These are phyloP conservation scores for Termitomyces sp. DNA, from an alignment of 768 basidiomycete species.

Conservation along the genomic window DNA sequence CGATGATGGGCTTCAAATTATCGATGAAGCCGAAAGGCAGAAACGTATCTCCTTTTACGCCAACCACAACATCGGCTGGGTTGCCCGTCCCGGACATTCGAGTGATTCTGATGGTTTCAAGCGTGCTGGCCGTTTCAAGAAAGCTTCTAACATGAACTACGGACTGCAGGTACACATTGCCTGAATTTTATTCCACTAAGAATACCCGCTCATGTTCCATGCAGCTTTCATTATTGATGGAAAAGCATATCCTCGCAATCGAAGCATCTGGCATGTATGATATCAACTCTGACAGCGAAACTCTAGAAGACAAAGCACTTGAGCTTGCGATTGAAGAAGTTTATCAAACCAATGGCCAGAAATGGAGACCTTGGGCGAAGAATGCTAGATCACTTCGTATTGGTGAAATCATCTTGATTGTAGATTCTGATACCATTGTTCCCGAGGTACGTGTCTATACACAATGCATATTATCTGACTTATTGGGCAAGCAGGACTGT, in stretches of 20 bases:
- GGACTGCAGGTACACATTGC: constrained; percentile 40
- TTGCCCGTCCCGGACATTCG: constrained; percentile 74
- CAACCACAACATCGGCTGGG: constrained; percentile 76
- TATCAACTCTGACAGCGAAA: constrained; percentile 33
- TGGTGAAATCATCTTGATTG: constrained; percentile 74
- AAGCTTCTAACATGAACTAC: constrained; percentile 88
- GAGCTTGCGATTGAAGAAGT: constrained; percentile 72
- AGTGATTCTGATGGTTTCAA: constrained; percentile 60
- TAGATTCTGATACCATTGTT: constrained; percentile 78
- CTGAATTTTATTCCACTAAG: too few relatives aligned
- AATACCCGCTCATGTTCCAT: constrained; percentile 13
- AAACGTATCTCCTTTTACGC: constrained; percentile 71
- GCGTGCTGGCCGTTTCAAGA: constrained; percentile 88
- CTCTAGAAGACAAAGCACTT: constrained; percentile 68
- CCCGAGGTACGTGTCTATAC: constrained; percentile 47
- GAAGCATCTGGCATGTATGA: constrained; percentile 34
- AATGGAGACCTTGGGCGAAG: constrained; percentile 71
- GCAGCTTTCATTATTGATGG: constrained; percentile 60
- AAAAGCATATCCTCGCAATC: constrained; percentile 43
- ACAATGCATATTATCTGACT: background rate
- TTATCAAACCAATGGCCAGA: constrained; percentile 49
- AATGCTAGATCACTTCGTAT: constrained; percentile 74
- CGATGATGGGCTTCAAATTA: constrained; percentile 77
- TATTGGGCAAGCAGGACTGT: constrained; percentile 55
- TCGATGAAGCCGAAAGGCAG: constrained; percentile 56